A percentile compares a stretch with the other conserved stretches of the same genome.
Conservation (phyloP, 306 rosid genomes). For the Fragaria vesca region DNA sequence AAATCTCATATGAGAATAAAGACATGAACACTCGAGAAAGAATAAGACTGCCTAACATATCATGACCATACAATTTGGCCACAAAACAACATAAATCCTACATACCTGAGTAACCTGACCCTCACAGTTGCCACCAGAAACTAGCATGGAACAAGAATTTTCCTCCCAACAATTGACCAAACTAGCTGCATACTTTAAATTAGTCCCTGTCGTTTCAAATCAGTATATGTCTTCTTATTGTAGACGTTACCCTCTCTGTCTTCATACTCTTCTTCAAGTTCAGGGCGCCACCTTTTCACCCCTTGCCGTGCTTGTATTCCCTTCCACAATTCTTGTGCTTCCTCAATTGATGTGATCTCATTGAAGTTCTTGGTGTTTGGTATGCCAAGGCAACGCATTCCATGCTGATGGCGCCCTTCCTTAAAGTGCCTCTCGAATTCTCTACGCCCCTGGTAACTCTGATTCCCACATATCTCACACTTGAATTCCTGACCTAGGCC, state of each 20-base stretch:
- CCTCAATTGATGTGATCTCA: constrained; percentile 97
- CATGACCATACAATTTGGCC: too few species aligned
- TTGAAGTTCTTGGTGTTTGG: constrained; percentile 97
- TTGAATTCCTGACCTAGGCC: constrained; percentile 99
- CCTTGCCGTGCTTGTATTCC: constrained; percentile 88
- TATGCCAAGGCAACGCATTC: constrained; percentile 99
- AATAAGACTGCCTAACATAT: too few species aligned
- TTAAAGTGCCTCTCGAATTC: constrained; percentile 96
- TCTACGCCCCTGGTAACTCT: constrained; percentile 98
- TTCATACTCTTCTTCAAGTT: constrained; percentile 97
- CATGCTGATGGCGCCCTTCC: constrained; percentile 99
- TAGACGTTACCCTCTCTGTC: constrained; percentile 96
- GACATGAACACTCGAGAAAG: too few species aligned
- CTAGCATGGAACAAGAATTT: not conserved
- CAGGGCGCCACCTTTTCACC: constrained; percentile 95
- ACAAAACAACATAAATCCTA: too few species aligned
- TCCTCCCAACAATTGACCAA: not conserved
- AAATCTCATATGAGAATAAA: too few species aligned
- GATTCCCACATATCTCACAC: constrained; percentile 98
- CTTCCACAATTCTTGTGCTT: constrained; percentile 95
- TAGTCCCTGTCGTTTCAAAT: constrained; percentile 93
- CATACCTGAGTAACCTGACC: too few species aligned
- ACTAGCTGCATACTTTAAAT: constrained; percentile 34
- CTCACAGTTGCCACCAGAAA: too few species aligned
- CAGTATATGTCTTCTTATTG: constrained; percentile 84